Conservation (phyloP, 768 basidiomycete genomes). For the Lactarius pseudohatsudake region DNA sequence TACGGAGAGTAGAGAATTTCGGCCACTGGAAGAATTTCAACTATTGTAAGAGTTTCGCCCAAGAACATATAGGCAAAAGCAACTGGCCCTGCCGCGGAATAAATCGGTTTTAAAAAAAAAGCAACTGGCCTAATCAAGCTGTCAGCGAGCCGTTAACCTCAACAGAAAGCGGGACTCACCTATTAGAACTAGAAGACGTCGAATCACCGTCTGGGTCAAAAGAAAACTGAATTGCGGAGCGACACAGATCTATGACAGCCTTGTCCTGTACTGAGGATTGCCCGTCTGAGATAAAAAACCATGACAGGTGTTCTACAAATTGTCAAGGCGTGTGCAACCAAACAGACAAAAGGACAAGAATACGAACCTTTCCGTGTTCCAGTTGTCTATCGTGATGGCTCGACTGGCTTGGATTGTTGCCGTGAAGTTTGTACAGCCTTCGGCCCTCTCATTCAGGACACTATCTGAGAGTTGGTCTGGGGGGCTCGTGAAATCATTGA, state of each 20-base stretch:
- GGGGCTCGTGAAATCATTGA: slow-evolving; percentile 48
- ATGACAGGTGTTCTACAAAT: slow-evolving; percentile 46
- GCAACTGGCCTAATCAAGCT: background rate
- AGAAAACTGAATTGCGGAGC: slow-evolving; percentile 45
- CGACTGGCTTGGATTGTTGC: slow-evolving; percentile 42
- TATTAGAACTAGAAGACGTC: background rate
- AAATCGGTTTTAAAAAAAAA: no score
- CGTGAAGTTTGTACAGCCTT: slow-evolving; percentile 46
- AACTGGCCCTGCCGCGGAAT: no score
- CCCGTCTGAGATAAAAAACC: slow-evolving; percentile 59
- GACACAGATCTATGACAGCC: slow-evolving; percentile 43
- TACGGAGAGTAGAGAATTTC: background rate
- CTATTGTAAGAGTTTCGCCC: background rate
- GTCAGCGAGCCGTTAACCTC: background rate
- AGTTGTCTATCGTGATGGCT: slow-evolving; percentile 43
- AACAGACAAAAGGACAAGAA: background rate
- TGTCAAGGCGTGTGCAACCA: slow-evolving; percentile 13
- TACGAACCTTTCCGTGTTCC: slow-evolving; percentile 51
- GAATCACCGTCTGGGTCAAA: slow-evolving; percentile 41
- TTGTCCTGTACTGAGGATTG: slow-evolving; percentile 44
- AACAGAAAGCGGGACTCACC: background rate
- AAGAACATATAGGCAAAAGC: no score
- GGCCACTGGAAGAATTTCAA: no score
- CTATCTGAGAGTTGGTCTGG: slow-evolving; percentile 45
- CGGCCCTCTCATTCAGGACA: slow-evolving; percentile 36